Evolutionary conservation across 192 early-diverging fungal species (phyloP).

Genomic region (Coemansia sp.): DNA sequence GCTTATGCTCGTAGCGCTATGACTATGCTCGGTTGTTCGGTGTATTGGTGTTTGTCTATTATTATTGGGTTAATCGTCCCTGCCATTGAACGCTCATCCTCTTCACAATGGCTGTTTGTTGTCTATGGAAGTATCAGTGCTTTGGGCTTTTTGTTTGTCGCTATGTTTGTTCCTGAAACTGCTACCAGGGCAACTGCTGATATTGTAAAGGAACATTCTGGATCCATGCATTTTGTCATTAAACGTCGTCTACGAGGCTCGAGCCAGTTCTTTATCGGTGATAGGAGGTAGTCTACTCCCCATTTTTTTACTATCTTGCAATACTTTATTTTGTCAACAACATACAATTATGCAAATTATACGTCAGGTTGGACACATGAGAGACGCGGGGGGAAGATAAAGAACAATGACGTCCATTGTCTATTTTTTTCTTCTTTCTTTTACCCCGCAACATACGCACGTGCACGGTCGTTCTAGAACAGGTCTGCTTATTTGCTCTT

Average conservation of each 20-base stretch:
- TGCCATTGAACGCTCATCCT: constrained; percentile 22
- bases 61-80: constrained; percentile 59
- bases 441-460: neutral
- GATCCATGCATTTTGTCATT: constrained; percentile 31
- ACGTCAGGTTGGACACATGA: constrained; percentile 1
- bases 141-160: constrained; percentile 54
- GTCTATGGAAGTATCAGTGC: constrained; percentile 65
- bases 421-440: neutral
- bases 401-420: neutral
- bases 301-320: neutral
- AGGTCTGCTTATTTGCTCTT: neutral
- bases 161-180: constrained; percentile 75
- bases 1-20: constrained; percentile 68
- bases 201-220: constrained; percentile 26
- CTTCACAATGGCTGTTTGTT: constrained; percentile 55
- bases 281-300: neutral
- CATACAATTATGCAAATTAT: neutral
- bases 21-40: constrained; percentile 64
- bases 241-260: constrained; percentile 4
- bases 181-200: constrained; percentile 60
- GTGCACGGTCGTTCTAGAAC: neutral
- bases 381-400: neutral
- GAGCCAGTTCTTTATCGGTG: neutral
- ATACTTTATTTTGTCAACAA: neutral
- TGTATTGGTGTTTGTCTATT: constrained; percentile 70